Percentiles rank a stretch among this genome's conserved stretches.
These are phyloP conservation scores for Albugo laibachii DNA, from an alignment of 352 stramenopile genomes.

Conservation along the genomic window DNA sequence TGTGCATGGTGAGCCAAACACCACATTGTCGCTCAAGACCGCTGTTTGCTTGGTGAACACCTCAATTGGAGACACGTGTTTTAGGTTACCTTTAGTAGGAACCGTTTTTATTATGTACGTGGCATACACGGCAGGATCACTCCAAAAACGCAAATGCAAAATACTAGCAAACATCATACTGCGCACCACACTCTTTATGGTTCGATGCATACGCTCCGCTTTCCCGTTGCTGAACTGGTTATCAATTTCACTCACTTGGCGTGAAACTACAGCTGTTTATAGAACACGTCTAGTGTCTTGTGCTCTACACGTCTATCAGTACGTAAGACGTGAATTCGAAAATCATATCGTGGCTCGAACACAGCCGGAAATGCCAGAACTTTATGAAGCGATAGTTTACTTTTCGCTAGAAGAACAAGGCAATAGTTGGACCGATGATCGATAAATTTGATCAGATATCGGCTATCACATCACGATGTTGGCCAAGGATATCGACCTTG, in stretches of 20 bases:
- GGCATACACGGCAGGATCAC: neutral
- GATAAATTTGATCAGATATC: neutral
- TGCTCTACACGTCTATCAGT: neutral
- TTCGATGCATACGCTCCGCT: neutral
- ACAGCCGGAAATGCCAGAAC: neutral
- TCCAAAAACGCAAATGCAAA: neutral
- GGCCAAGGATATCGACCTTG: no score
- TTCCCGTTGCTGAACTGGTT: neutral
- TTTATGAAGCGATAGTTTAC: neutral
- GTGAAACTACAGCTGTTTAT: neutral
- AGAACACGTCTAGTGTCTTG: no score
- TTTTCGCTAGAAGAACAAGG: neutral
- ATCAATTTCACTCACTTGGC: neutral
- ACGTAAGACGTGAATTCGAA: neutral
- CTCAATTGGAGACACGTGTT: neutral
- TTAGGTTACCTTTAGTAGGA: neutral
- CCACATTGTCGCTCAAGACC: neutral
- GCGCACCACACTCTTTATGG: neutral
- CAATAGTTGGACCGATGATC: neutral
- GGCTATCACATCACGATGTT: no score
- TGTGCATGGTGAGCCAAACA: neutral
- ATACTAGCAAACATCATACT: neutral
- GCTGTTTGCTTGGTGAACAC: neutral
- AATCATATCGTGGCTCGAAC: neutral
- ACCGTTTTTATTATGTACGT: neutral